These are phyloP conservation scores for Jaltomata sinuosa DNA, from an alignment of 257 asterid genomes.

Conservation along the genomic window DNA sequence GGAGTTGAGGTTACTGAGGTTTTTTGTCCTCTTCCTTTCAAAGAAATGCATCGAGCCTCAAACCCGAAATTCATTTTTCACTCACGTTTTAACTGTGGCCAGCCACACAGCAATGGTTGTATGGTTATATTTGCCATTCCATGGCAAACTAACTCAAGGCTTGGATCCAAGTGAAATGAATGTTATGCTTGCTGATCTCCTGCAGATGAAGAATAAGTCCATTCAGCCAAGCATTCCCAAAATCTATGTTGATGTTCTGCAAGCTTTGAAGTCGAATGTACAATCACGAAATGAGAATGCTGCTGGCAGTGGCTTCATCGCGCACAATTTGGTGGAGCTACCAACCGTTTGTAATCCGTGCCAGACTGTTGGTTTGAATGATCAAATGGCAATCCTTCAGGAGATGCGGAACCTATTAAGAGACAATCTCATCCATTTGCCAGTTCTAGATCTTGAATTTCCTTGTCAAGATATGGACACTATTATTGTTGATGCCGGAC, in stretches of 20 bases:
- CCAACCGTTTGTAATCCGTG: background rate
- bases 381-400: background rate
- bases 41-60: background rate
- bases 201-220: background rate
- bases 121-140: background rate
- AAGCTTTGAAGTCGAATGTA: background rate
- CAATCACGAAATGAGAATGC: background rate
- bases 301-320: background rate
- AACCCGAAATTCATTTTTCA: background rate
- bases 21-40: background rate
- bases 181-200: background rate
- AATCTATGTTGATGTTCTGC: background rate
- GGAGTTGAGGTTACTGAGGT: background rate
- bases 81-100: background rate
- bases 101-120: background rate
- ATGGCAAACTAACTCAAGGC: background rate
- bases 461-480: background rate
- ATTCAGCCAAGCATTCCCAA: background rate
- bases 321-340: background rate
- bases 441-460: background rate
- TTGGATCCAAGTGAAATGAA: background rate
- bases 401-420: background rate
- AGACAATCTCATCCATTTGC: background rate
- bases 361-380: background rate
- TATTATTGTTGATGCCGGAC: background rate